A percentile compares a stretch with the other conserved stretches of the same genome.
Conservation (phyloP, 1,284 basidiomycete genomes). For the Tilletia setariae region DNA sequence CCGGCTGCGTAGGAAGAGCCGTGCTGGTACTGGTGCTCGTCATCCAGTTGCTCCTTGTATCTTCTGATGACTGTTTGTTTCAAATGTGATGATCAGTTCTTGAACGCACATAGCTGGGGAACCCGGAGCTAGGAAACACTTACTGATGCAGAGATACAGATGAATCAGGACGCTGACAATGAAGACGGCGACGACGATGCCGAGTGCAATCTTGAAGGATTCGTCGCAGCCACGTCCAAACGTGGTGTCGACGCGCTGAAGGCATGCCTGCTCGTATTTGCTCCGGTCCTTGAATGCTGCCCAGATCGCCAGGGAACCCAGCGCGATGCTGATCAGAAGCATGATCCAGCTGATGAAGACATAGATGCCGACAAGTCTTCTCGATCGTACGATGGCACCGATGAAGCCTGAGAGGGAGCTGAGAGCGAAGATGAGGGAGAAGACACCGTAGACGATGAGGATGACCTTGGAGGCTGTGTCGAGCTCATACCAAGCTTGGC, state of each 20-base stretch:
- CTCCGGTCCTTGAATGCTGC: background rate
- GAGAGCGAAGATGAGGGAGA: background rate
- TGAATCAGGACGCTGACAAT: background rate
- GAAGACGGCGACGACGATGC: background rate
- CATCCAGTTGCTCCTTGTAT: slow-evolving; percentile 11
- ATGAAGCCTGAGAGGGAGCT: slow-evolving; percentile 2
- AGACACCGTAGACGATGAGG: slow-evolving; percentile 6
- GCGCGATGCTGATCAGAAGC: background rate
- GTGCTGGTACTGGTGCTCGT: background rate
- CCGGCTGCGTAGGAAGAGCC: background rate
- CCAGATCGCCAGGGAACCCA: background rate
- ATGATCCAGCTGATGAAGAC: background rate
- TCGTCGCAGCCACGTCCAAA: background rate
- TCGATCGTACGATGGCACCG: background rate
- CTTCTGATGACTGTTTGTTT: background rate
- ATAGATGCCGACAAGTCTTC: background rate
- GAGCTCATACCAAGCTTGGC: background rate
- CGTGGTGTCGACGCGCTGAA: background rate
- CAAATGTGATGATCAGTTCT: background rate
- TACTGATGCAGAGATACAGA: slow-evolving; percentile 11
- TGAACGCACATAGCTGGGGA: background rate
- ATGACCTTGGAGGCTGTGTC: background rate
- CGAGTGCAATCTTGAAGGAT: background rate
- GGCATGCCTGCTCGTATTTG: background rate
- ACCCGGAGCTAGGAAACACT: background rate